These are phyloP conservation scores for Colletotrichum noveboracense DNA, from an alignment of 2,329 filamentous ascomycete species.

Conservation along the genomic window DNA sequence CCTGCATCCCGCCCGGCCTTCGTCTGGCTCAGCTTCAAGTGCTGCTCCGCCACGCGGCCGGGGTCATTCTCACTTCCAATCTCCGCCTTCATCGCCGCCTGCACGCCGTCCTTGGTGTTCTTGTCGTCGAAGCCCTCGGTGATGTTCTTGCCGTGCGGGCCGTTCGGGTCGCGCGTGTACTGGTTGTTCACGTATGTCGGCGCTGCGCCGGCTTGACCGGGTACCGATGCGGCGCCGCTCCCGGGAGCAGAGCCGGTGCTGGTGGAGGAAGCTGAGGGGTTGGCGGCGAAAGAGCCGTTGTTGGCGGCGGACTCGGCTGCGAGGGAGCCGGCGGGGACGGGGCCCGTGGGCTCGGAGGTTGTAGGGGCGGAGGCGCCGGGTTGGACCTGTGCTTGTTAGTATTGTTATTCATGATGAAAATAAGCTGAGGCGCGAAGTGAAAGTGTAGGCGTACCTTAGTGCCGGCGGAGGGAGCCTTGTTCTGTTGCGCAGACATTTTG, in stretches of 20 bases:
- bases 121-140: conserved; percentile 38
- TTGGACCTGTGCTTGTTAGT: conserved; percentile 45
- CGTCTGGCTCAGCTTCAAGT: conserved; percentile 36
- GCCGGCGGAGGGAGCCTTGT: conserved; percentile 14
- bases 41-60: conserved; percentile 46
- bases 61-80: conserved; percentile 55
- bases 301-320: conserved; percentile 72
- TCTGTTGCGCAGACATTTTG: not conserved
- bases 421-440: no score
- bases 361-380: conserved; percentile 51
- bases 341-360: conserved; percentile 66
- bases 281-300: conserved; percentile 66
- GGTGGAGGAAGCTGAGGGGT: conserved; percentile 53
- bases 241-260: not conserved
- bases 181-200: conserved; percentile 44
- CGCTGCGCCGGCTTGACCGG: conserved; percentile 30
- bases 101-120: conserved; percentile 38
- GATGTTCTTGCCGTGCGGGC: conserved; percentile 50
- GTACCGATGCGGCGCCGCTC: conserved; percentile 6
- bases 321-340: conserved; percentile 72
- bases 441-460: conserved; percentile 1
- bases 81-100: conserved; percentile 45
- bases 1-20: conserved; percentile 27
- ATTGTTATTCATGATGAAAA: not conserved
- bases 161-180: conserved; percentile 31